Conservation (phyloP, 257 asterid genomes). For the Solanum sparsipilum region DNA sequence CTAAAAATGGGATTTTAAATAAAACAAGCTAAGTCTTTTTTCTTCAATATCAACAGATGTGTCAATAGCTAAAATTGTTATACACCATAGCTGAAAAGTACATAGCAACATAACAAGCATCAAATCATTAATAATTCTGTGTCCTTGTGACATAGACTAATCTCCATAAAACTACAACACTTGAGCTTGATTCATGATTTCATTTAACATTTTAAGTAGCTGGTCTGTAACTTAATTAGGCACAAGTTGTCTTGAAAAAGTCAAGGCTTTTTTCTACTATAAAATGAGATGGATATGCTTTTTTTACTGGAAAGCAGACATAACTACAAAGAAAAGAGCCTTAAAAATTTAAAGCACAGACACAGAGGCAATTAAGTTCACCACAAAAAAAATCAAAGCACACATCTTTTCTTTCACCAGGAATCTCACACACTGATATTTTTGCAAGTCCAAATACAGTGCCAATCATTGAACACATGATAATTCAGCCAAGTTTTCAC, state of each 20-base stretch:
- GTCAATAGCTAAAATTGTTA: background rate
- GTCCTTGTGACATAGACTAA: background rate
- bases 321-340: background rate
- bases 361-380: background rate
- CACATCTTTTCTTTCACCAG: background rate
- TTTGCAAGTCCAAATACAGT: background rate
- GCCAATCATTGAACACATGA: background rate
- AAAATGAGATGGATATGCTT: background rate
- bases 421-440: background rate
- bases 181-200: background rate
- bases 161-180: background rate
- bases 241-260: background rate
- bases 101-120: background rate
- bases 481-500: background rate
- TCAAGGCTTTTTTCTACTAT: background rate
- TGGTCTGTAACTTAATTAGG: background rate
- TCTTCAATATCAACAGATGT: background rate
- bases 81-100: background rate
- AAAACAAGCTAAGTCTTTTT: background rate
- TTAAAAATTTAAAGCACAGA: background rate
- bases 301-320: background rate
- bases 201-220: background rate
- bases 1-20: conserved; percentile 1
- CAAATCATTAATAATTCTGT: background rate
- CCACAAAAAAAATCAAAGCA: background rate